phyloP scores from a whole-genome alignment of 345 rosid species.

The Durio zibethinus region DNA sequence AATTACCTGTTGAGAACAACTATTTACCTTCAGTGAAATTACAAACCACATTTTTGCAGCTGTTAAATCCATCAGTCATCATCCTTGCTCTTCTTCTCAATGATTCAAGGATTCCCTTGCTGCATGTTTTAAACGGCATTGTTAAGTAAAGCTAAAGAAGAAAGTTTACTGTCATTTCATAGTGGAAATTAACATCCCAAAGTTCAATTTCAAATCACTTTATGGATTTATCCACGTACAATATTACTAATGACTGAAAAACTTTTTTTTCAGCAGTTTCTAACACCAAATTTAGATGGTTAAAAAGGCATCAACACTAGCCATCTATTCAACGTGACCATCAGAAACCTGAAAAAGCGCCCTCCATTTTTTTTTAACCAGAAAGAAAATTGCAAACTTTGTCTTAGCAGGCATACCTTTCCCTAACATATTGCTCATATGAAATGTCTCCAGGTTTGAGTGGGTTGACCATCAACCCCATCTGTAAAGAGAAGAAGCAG shows the following conservation, averaged over 20 bases:
- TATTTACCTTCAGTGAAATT: slow-evolving; percentile 90
- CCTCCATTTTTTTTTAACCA: background rate
- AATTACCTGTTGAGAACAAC: background rate
- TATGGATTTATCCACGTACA: background rate
- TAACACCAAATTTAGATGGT: background rate
- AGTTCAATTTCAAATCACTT: background rate
- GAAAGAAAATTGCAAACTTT: background rate
- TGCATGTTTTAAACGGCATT: slow-evolving; percentile 23
- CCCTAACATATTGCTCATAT: slow-evolving; percentile 67
- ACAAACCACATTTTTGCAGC: slow-evolving; percentile 92
- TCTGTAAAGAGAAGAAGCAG: slow-evolving; percentile 41
- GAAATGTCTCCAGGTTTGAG: slow-evolving; percentile 94
- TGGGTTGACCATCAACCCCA: slow-evolving; percentile 97
- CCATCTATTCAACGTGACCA: background rate
- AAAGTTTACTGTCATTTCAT: background rate
- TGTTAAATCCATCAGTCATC: slow-evolving; percentile 98
- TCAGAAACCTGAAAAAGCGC: background rate
- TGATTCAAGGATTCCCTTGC: slow-evolving; percentile 88
- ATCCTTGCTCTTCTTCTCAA: slow-evolving; percentile 84
- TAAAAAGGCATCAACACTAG: background rate
- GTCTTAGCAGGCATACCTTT: slow-evolving; percentile 55
- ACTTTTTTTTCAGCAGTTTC: background rate
- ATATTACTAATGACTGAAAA: background rate
- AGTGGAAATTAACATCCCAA: background rate
- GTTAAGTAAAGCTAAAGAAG: slow-evolving; percentile 8